Percentiles rank a stretch among this genome's conserved stretches.
Evolutionary conservation across 1,284 basidiomycete genomes (phyloP).

Genomic region (Ustilago esculenta): DNA sequence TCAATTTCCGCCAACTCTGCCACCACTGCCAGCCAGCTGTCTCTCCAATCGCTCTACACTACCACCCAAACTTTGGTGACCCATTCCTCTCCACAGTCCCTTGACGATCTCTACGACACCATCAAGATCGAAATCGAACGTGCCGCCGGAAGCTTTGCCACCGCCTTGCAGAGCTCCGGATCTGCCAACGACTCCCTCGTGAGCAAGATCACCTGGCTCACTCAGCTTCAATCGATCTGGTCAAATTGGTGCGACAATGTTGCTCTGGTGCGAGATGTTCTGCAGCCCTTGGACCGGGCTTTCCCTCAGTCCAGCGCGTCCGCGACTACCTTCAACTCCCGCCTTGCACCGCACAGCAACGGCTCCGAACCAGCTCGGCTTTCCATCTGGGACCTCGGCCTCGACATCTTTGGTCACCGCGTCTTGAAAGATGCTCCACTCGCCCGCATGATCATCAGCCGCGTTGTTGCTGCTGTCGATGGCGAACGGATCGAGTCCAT

Average conservation of each 20-base stretch:
- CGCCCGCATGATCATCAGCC: constrained; percentile 17
- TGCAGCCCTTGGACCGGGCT: constrained; percentile 35
- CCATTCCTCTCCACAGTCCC: constrained; percentile 4
- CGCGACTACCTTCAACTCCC: neutral
- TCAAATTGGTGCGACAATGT: constrained; percentile 47
- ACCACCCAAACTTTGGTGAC: constrained; percentile 24
- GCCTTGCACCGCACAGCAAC: neutral
- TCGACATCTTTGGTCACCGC: constrained; percentile 52
- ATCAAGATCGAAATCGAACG: constrained; percentile 60
- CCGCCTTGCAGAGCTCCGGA: constrained; percentile 25
- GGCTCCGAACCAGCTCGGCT: constrained; percentile 6
- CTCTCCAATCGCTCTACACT: constrained; percentile 45
- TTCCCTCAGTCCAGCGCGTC: constrained; percentile 3
- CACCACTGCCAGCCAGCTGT: constrained; percentile 1
- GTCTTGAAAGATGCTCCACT: constrained; percentile 43
- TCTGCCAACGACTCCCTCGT: constrained; percentile 21
- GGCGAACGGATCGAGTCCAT: constrained; percentile 19
- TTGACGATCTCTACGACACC: constrained; percentile 49
- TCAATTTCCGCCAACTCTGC: constrained; percentile 2
- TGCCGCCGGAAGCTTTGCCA: constrained; percentile 37
- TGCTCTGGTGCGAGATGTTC: constrained; percentile 32
- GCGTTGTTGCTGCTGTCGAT: constrained; percentile 38
- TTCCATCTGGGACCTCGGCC: constrained; percentile 44
- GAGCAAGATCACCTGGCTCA: constrained; percentile 41
- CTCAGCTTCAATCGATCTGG: constrained; percentile 44